These are phyloP conservation scores for Carpinus fangiana DNA, from an alignment of 306 rosid genomes.

Conservation along the genomic window DNA sequence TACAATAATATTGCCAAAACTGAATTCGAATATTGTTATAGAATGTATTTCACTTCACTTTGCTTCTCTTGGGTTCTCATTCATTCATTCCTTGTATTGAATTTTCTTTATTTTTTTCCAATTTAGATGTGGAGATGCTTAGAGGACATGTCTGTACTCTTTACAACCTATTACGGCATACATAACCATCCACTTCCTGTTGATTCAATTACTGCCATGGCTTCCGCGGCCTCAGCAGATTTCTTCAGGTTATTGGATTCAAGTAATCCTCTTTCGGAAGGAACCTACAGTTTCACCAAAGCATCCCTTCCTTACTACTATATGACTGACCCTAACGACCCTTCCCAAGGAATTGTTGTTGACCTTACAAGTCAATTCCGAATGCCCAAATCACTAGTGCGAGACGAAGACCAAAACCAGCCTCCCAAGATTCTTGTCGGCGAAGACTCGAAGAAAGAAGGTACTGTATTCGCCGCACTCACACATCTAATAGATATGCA, in stretches of 20 bases:
- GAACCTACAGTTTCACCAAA: constrained; percentile 36
- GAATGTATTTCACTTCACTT: too few relatives aligned
- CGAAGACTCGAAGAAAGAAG: too few relatives aligned
- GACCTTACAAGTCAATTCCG: constrained; percentile 52
- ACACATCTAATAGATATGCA: too few relatives aligned
- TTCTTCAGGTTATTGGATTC: too few relatives aligned
- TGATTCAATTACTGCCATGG: constrained; percentile 92
- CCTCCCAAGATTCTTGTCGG: too few relatives aligned
- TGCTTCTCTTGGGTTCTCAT: background rate
- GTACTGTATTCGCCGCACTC: too few relatives aligned
- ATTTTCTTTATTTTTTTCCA: background rate
- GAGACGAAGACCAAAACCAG: too few relatives aligned
- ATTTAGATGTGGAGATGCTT: constrained; percentile 88
- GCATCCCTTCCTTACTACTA: constrained; percentile 25
- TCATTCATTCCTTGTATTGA: background rate
- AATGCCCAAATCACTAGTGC: background rate
- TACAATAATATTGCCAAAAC: constrained; percentile 17
- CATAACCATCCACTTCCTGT: constrained; percentile 96
- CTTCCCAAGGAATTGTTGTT: constrained; percentile 60
- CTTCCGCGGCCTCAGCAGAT: constrained; percentile 45
- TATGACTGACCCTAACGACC: constrained; percentile 35
- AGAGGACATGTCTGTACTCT: constrained; percentile 92
- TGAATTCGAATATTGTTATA: too few relatives aligned
- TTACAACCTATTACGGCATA: constrained; percentile 93
- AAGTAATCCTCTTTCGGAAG: constrained; percentile 16